phyloP scores from a whole-genome alignment of 108 stramenopile species.

The Schizochytrium sp. region DNA sequence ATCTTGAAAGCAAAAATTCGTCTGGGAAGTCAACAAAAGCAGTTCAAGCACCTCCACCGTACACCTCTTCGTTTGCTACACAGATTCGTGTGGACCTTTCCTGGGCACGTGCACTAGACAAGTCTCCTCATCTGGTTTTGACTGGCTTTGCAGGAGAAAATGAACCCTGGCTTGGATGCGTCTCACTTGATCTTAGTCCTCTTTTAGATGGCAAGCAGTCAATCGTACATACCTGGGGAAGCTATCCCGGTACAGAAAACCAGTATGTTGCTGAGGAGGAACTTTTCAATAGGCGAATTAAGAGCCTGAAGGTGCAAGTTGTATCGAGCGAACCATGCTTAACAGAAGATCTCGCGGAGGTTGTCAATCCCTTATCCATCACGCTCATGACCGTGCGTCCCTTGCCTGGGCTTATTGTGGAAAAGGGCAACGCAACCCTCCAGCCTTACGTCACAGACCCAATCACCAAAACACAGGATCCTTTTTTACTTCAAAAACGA shows the following conservation, averaged over 20 bases:
- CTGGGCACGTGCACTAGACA: not conserved
- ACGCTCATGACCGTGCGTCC: not conserved
- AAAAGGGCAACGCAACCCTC: not conserved
- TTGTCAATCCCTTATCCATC: constrained; percentile 12
- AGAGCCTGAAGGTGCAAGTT: not conserved
- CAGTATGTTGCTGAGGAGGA: not conserved
- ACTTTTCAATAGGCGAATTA: not conserved
- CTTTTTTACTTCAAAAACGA: constrained; percentile 27
- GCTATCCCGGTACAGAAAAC: not conserved
- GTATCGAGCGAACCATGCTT: not conserved
- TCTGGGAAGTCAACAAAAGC: not conserved
- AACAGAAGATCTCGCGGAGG: not conserved
- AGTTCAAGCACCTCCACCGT: not conserved
- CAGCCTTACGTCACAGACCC: not conserved
- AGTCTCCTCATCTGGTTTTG: not conserved
- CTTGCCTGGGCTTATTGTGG: constrained; percentile 23
- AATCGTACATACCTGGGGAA: not conserved
- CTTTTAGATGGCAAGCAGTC: not conserved
- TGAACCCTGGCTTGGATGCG: not conserved
- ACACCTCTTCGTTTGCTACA: not conserved
- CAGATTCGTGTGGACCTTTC: not conserved
- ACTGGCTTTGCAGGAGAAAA: not conserved
- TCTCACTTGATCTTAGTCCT: not conserved
- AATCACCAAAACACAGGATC: not conserved
- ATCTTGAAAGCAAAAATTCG: not conserved